phyloP scores from a whole-genome alignment of 495 filamentous ascomycete species.

The Podospora sp. region DNA sequence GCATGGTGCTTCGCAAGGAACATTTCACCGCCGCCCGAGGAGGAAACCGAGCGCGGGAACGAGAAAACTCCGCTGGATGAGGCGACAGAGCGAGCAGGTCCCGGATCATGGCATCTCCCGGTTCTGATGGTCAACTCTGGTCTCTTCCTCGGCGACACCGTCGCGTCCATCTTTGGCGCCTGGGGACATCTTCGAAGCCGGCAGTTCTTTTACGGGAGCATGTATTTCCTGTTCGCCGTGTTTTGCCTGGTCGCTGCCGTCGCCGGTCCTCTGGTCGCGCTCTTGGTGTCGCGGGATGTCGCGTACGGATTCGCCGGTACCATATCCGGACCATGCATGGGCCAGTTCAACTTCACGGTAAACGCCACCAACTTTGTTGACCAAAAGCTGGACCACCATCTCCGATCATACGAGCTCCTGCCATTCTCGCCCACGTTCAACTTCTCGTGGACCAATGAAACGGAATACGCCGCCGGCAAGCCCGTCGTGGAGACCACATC shows the following conservation, averaged over 20 bases:
- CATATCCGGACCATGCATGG: not conserved
- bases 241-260: not conserved
- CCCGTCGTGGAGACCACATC: not conserved
- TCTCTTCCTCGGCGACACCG: slow-evolving; percentile 5
- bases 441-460: slow-evolving; percentile 3
- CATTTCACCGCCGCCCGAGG: not conserved
- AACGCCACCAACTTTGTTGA: not conserved
- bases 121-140: slow-evolving; percentile 3
- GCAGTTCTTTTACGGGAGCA: not conserved
- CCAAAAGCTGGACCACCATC: not conserved
- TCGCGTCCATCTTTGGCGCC: not conserved
- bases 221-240: slow-evolving; percentile 4
- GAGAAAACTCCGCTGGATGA: not conserved
- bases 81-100: not conserved
- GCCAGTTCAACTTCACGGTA: slow-evolving; percentile 4
- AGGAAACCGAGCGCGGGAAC: not conserved
- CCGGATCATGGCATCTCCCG: slow-evolving; percentile 1
- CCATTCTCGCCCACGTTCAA: not conserved
- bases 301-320: not conserved
- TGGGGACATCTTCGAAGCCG: slow-evolving; percentile 1
- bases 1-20: slow-evolving; percentile 5
- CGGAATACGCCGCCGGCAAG: not conserved
- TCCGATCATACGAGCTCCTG: not conserved
- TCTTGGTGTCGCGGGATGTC: slow-evolving; percentile 5
- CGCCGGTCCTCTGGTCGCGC: slow-evolving; percentile 4